phyloP scores from a whole-genome alignment of 805 yeast genomes.

The Candida quercuum region DNA sequence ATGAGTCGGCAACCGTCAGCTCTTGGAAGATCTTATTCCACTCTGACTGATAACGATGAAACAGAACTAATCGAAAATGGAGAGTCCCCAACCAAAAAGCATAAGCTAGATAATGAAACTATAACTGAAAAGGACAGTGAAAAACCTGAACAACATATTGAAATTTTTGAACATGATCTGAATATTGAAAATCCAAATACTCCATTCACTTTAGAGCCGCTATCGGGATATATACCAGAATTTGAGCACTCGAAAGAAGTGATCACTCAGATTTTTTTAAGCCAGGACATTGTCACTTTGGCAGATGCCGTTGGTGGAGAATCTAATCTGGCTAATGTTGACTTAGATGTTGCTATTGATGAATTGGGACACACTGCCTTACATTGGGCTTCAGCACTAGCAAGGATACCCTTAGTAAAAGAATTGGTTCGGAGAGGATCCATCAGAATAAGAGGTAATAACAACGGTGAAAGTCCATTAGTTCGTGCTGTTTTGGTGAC shows the following conservation, averaged over 20 bases:
- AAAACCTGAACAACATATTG: constrained; percentile 10
- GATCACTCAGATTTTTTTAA: constrained; percentile 47
- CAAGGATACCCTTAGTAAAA: constrained; percentile 62
- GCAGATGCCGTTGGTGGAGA: constrained; percentile 27
- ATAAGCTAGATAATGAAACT: constrained; percentile 11
- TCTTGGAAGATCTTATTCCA: constrained; percentile 22
- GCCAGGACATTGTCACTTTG: constrained; percentile 30
- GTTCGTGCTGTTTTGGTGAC: constrained; percentile 81
- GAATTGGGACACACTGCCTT: constrained; percentile 89
- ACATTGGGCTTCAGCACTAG: constrained; percentile 95
- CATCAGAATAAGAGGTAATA: constrained; percentile 67
- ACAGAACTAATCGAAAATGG: constrained; percentile 6
- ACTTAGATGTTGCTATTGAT: constrained; percentile 84
- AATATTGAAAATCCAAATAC: constrained; percentile 35
- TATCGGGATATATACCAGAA: constrained; percentile 25
- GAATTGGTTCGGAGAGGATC: constrained; percentile 66
- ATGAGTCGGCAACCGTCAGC: constrained; percentile 20
- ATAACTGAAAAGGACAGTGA: neutral
- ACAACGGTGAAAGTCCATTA: constrained; percentile 82
- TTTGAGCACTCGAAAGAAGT: constrained; percentile 36
- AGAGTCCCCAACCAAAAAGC: constrained; percentile 36
- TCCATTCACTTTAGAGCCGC: constrained; percentile 46
- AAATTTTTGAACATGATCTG: constrained; percentile 32
- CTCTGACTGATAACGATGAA: constrained; percentile 30
- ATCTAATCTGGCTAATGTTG: constrained; percentile 29